phyloP scores from a whole-genome alignment of 352 stramenopile species.

The Phytophthora constricta region DNA sequence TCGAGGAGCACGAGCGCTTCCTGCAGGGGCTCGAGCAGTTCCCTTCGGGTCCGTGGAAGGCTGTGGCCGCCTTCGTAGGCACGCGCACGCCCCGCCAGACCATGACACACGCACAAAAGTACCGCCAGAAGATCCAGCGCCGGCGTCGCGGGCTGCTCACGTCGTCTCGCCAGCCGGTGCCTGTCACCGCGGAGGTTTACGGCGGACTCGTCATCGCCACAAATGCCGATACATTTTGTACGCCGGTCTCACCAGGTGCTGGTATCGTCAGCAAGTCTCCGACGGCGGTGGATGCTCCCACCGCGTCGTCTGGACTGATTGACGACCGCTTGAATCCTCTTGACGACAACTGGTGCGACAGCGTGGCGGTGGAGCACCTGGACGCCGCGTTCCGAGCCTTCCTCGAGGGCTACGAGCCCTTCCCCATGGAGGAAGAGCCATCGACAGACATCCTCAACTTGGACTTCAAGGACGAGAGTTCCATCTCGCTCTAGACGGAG shows the following conservation, averaged over 20 bases:
- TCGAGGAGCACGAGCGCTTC: slow-evolving; percentile 61
- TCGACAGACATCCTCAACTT: slow-evolving; percentile 1
- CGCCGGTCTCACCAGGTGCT: background rate
- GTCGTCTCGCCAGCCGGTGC: slow-evolving; percentile 23
- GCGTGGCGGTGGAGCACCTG: slow-evolving; percentile 25
- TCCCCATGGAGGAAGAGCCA: slow-evolving; percentile 24
- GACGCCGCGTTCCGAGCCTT: slow-evolving; percentile 32
- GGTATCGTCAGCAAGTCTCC: slow-evolving; percentile 13
- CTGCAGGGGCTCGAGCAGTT: slow-evolving; percentile 54
- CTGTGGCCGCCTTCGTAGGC: slow-evolving; percentile 46
- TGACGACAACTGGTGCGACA: slow-evolving; percentile 36
- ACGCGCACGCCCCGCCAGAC: slow-evolving; percentile 90
- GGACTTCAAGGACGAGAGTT: slow-evolving; percentile 16
- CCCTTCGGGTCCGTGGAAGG: slow-evolving; percentile 59
- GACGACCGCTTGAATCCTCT: slow-evolving; percentile 5
- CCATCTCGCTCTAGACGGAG: slow-evolving; percentile 24
- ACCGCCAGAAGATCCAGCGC: slow-evolving; percentile 75
- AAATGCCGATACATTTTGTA: slow-evolving; percentile 2
- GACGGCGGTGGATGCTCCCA: slow-evolving; percentile 16
- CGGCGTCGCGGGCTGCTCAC: slow-evolving; percentile 44
- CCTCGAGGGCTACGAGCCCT: slow-evolving; percentile 34
- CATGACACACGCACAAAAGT: slow-evolving; percentile 95
- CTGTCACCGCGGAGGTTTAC: slow-evolving; percentile 12
- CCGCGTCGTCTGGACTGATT: background rate
- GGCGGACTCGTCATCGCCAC: slow-evolving; percentile 19